phyloP scores from a whole-genome alignment of 2,329 filamentous ascomycete species.

The Claviceps maximensis region DNA sequence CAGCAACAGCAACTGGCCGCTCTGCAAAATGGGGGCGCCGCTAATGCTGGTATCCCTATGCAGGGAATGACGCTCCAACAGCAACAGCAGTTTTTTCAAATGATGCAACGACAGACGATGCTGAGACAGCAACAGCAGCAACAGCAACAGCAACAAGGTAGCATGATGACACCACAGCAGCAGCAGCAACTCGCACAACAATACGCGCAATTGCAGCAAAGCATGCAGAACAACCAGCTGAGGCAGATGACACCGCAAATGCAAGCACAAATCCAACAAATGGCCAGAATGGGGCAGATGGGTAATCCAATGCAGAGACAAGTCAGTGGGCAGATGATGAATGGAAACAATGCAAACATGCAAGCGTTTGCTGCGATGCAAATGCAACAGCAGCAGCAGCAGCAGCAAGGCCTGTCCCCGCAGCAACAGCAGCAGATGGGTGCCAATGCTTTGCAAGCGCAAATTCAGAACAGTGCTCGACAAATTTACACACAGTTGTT shows the following conservation, averaged over 20 bases:
- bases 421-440: conserved; percentile 20
- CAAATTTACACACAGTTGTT: conserved; percentile 28
- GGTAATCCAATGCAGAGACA: conserved; percentile 25
- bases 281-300: conserved; percentile 24
- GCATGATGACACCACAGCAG: conserved; percentile 27
- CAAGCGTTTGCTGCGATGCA: conserved; percentile 27
- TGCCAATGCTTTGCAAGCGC: conserved; percentile 17
- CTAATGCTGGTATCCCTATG: conserved; percentile 23
- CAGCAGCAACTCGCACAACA: conserved; percentile 30
- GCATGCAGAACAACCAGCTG: conserved; percentile 24
- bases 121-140: conserved; percentile 20
- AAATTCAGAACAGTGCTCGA: conserved; percentile 21
- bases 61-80: conserved; percentile 25
- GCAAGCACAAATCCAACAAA: conserved; percentile 25
- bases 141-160: conserved; percentile 20
- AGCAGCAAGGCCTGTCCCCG: conserved; percentile 18
- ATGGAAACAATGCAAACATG: conserved; percentile 25
- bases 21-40: conserved; percentile 25
- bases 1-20: conserved; percentile 32
- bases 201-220: conserved; percentile 29
- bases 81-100: conserved; percentile 23
- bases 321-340: conserved; percentile 28
- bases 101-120: conserved; percentile 25
- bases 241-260: conserved; percentile 25
- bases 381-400: conserved; percentile 18